These are phyloP conservation scores for Aspergillus uvarum DNA, from an alignment of 2,329 filamentous ascomycete genomes.

Conservation along the genomic window DNA sequence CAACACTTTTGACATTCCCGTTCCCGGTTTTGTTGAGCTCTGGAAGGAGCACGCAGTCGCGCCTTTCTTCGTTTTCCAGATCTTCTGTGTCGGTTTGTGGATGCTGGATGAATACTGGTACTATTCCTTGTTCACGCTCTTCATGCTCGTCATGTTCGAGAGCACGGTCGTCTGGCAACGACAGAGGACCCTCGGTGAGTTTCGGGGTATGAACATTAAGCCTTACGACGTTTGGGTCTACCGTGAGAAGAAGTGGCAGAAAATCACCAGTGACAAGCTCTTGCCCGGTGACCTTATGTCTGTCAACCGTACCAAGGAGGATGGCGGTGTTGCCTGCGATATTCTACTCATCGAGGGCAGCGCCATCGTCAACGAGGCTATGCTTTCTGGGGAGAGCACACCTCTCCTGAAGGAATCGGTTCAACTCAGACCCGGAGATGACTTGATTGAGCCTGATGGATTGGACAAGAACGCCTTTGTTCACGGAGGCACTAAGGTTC, in stretches of 20 bases:
- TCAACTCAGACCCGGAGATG: constrained; percentile 81
- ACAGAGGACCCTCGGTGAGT: constrained; percentile 91
- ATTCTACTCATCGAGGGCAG: constrained; percentile 94
- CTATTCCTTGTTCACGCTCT: constrained; percentile 96
- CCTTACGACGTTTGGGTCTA: constrained; percentile 94
- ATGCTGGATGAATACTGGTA: constrained; percentile 99
- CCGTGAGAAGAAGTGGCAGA: constrained; percentile 81
- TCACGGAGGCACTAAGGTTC: constrained; percentile 94
- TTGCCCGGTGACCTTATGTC: constrained; percentile 92
- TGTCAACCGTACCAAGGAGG: constrained; percentile 90
- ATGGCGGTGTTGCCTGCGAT: constrained; percentile 94
- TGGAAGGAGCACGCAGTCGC: constrained; percentile 98
- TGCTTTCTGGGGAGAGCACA: constrained; percentile 97
- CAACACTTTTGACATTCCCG: constrained; percentile 96
- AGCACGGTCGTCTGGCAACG: constrained; percentile 99
- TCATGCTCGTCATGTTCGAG: constrained; percentile 97
- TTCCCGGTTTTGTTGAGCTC: constrained; percentile 90
- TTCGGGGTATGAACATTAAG: constrained; percentile 99
- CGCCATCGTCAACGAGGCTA: constrained; percentile 97
- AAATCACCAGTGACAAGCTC: constrained; percentile 85
- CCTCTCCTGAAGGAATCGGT: constrained; percentile 95
- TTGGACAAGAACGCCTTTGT: constrained; percentile 96
- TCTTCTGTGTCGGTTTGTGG: constrained; percentile 98
- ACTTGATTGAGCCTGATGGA: constrained; percentile 78
- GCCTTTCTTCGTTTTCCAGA: constrained; percentile 98